Conservation (phyloP, 1,139 yeast species). For the Chernovozyma sophiae-reginae region DNA sequence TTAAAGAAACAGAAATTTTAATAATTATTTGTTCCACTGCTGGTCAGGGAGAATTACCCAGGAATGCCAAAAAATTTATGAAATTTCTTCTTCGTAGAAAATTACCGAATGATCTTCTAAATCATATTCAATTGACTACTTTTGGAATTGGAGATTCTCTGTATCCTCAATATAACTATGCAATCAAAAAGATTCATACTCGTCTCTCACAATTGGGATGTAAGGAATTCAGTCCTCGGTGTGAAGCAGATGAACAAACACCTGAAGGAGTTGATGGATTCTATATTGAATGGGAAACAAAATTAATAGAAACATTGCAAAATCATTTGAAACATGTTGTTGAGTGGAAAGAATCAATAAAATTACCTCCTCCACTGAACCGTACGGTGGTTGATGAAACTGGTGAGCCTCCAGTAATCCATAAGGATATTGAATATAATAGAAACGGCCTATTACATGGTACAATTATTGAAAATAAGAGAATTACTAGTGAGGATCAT, state of each 20-base stretch:
- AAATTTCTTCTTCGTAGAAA: slow-evolving; percentile 62
- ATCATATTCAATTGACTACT: slow-evolving; percentile 60
- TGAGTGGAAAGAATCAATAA: slow-evolving; percentile 11
- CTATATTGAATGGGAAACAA: slow-evolving; percentile 68
- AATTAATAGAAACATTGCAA: slow-evolving; percentile 41
- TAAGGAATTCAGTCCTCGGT: slow-evolving; percentile 60
- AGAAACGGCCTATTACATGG: slow-evolving; percentile 25
- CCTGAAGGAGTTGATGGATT: slow-evolving; percentile 77
- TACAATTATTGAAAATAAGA: slow-evolving; percentile 39
- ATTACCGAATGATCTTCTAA: slow-evolving; percentile 60
- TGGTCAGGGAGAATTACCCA: slow-evolving; percentile 93
- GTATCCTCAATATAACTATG: slow-evolving; percentile 82
- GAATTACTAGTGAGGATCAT: slow-evolving; percentile 69
- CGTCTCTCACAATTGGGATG: slow-evolving; percentile 83
- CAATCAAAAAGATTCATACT: slow-evolving; percentile 74
- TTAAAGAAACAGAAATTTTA: slow-evolving; percentile 46
- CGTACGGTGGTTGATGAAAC: neutral
- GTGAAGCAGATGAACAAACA: slow-evolving; percentile 86
- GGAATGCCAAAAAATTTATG: slow-evolving; percentile 73
- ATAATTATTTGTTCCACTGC: slow-evolving; percentile 82
- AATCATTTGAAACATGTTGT: slow-evolving; percentile 33
- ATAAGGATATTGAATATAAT: slow-evolving; percentile 7
- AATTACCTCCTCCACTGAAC: neutral
- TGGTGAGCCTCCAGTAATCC: neutral
- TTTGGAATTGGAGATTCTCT: slow-evolving; percentile 97